Percentiles rank a stretch among this genome's conserved stretches.
These are phyloP conservation scores for Chrysosporium keratinophilum DNA, from an alignment of 2,329 filamentous ascomycete species.

Conservation along the genomic window DNA sequence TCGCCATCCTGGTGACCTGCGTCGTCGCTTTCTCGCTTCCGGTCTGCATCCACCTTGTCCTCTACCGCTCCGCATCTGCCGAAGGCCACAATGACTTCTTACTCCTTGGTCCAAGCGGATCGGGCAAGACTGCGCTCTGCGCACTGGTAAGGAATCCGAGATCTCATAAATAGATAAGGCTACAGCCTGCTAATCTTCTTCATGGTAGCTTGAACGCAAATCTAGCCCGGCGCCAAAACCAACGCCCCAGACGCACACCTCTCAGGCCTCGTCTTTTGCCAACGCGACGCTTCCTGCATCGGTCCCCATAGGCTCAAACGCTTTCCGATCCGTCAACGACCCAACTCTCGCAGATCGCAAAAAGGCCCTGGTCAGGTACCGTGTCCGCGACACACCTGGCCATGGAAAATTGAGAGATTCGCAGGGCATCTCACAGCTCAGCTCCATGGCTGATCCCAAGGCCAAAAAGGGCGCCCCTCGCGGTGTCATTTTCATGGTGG, in stretches of 20 bases:
- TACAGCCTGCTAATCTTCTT: slow-evolving; percentile 5
- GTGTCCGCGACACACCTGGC: slow-evolving; percentile 66
- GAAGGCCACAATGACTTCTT: slow-evolving; percentile 64
- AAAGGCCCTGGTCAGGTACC: slow-evolving; percentile 30
- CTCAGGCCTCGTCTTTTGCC: slow-evolving; percentile 49
- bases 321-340: slow-evolving; percentile 57
- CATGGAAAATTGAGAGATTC: slow-evolving; percentile 79
- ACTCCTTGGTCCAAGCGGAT: slow-evolving; percentile 66
- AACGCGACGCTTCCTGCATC: slow-evolving; percentile 47
- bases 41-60: slow-evolving; percentile 61
- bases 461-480: slow-evolving; percentile 30
- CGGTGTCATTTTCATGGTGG: slow-evolving; percentile 79
- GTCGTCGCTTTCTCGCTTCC: slow-evolving; percentile 63
- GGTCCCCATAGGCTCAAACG: slow-evolving; percentile 46
- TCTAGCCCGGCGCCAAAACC: slow-evolving; percentile 33
- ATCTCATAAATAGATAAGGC: not conserved
- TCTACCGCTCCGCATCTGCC: slow-evolving; percentile 54
- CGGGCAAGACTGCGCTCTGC: slow-evolving; percentile 81
- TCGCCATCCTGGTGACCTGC: slow-evolving; percentile 54
- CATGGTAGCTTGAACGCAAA: slow-evolving; percentile 32
- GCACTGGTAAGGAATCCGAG: slow-evolving; percentile 48
- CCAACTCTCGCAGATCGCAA: slow-evolving; percentile 49
- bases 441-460: slow-evolving; percentile 27
- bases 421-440: slow-evolving; percentile 37
- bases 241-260: slow-evolving; percentile 47